Base-by-base conservation (phyloP, 305 asterid genomes). In the Fraxinus velutina region DNA sequence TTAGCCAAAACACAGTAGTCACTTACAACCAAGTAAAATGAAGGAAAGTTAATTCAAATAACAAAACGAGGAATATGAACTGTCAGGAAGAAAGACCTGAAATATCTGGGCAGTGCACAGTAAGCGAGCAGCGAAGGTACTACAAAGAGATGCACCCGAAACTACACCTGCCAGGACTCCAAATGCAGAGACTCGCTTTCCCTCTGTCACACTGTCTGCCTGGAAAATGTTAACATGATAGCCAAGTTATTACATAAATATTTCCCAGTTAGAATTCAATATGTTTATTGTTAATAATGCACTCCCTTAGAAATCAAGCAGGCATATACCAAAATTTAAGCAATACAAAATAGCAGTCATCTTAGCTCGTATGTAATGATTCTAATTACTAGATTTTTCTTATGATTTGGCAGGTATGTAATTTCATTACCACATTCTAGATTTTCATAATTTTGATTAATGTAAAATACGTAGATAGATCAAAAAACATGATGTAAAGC, bases 31-130 rank as follows among this genome's bases (percentile, higher is more conserved):
- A 79, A 15, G 37, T 66, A 70, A 79, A 80, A 39, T 10, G 66
- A 21, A 24, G 17, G 62, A 76, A 60, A 2, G 27, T 55, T 55
- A 7, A 57, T 57, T 27, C 17, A 27, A 24, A 10, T 24, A 27
- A 66, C 17, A 22, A 1, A 29, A 66, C 33, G n/a, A 9, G 17
- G 32, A 10, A 66, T 8, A 79, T 19, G 60, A 73, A 22, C 10
- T 36, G 34, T 13, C 12, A 17, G 60, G 17, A 73, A 37, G 62
- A 71, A 60, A 52, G 42, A 91, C 92, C 92, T 86, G 90, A 81
- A 89, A 91, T 83, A 89, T 91, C 76, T 79, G 90, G 86, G 84
- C 72, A 75, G 92, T 87, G 84, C 92, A 85, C 76, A 88, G 88
- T 36, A 89, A 73, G 75, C 91, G 92, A 60, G 89, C 87, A 66